Conservation (phyloP, 116 monocot species). For the Papilionanthe hybrid region DNA sequence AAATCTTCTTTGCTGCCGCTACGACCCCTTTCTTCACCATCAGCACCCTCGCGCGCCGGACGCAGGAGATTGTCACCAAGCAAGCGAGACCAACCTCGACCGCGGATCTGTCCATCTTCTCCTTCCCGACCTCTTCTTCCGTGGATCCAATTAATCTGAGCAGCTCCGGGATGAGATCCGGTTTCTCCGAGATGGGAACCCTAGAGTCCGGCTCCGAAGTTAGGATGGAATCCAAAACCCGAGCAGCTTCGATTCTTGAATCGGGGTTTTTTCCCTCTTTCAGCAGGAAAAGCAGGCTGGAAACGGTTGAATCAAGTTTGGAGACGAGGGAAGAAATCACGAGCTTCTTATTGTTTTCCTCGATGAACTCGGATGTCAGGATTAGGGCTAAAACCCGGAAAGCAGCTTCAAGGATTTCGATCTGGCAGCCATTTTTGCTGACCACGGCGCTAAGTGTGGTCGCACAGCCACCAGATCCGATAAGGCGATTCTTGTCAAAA, state of each 20-base stretch:
- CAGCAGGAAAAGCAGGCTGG: conserved; percentile 19
- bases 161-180: conserved; percentile 15
- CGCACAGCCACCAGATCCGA: conserved; percentile 12
- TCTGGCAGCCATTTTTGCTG: background rate
- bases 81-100: conserved; percentile 13
- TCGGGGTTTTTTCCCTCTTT: conserved; percentile 2
- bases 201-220: conserved; percentile 8
- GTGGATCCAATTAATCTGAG: conserved; percentile 21
- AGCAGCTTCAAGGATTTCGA: conserved; percentile 20
- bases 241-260: conserved; percentile 22
- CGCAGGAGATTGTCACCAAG: conserved; percentile 12
- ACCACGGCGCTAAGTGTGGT: conserved; percentile 10
- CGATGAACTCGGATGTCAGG: conserved; percentile 20
- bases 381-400: conserved; percentile 15
- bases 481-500: conserved; percentile 25
- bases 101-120: conserved; percentile 7
- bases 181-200: conserved; percentile 13
- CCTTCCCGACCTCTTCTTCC: conserved; percentile 10
- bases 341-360: conserved; percentile 22
- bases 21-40: conserved; percentile 14
- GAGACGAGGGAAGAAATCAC: background rate
- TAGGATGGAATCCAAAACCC: conserved; percentile 12
- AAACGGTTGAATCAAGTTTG: conserved; percentile 9
- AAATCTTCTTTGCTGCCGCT: conserved; percentile 9
- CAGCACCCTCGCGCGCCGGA: conserved; percentile 5